These are phyloP conservation scores for Exophiala oligosperma DNA, from an alignment of 2,329 filamentous ascomycete species.

Conservation along the genomic window DNA sequence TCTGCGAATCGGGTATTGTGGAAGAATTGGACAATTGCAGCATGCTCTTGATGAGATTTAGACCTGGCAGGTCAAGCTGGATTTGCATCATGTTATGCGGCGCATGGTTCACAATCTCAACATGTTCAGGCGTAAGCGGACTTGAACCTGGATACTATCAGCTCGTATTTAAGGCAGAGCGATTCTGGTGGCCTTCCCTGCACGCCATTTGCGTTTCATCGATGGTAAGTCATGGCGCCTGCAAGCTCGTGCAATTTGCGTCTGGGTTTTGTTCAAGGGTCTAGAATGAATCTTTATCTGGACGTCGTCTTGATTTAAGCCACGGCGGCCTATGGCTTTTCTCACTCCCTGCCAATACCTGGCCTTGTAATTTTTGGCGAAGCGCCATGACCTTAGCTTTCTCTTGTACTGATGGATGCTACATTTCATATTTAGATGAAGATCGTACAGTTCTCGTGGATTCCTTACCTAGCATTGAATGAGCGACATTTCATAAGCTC, in stretches of 20 bases:
- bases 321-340: background rate
- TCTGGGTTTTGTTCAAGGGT: background rate
- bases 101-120: background rate
- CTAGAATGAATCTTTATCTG: background rate
- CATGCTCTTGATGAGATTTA: background rate
- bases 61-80: background rate
- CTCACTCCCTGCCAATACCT: slow-evolving; percentile 1
- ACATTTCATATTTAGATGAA: background rate
- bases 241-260: background rate
- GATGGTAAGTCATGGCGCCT: slow-evolving; percentile 5
- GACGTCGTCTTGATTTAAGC: background rate
- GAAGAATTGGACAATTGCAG: background rate
- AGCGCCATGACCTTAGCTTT: slow-evolving; percentile 11
- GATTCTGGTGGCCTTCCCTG: background rate
- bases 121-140: background rate
- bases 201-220: background rate
- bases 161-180: background rate
- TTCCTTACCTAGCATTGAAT: slow-evolving; percentile 6
- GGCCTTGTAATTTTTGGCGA: slow-evolving; percentile 10
- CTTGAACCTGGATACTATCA: background rate
- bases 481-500: background rate
- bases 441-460: background rate
- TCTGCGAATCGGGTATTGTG: too few species aligned
- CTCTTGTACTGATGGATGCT: slow-evolving; percentile 11
- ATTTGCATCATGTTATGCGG: background rate